Base-by-base conservation (phyloP, 208 protist species). In the Naegleria lovaniensis region DNA sequence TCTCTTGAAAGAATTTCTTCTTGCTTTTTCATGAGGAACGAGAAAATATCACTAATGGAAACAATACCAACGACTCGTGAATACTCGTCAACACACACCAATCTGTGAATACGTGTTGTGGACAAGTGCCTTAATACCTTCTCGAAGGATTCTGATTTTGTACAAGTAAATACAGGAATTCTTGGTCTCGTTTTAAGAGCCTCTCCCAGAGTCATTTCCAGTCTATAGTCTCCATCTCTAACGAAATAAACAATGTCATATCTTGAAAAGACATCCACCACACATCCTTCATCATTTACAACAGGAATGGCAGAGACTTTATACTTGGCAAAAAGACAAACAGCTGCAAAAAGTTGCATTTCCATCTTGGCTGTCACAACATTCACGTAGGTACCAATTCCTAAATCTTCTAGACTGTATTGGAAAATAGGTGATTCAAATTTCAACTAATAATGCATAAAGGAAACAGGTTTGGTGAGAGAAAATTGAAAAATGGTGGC, bases 231-330 rank as follows among this genome's bases (percentile, higher is more conserved):
- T 22, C 41, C 38, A 76, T 90, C 88, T 86, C 40, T 85, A 15
- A 58, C 48, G 15, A 90, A 25, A 15, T 90, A 84, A n/a, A 90
- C 41, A 58, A 90, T 58, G 36, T 90, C 88, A 4, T 51, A 59
- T 22, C 88, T 59, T 84, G 88, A 90, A 85, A 59, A 90, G 0
- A 90, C 79, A 58, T 90, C 88, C 15, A 90, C n/a, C 38, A 85
- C 88, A 3, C 7, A 33, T 48, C 88, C 88, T 19, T 90, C 22
- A 33, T 55, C 52, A 76, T 85, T 38, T 58, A 90, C 88, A 76
- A 90, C n/a, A 29, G 88, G 88, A 39, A 90, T 58, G 36, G 88
- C 88, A 59, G 88, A 90, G 7, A 90, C 41, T 33, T 51, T 86
- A 55, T 39, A 59, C 22, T 90, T 51, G 33, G 48, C 40, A 58